A percentile compares a stretch with the other conserved stretches of the same genome.
Conservation (phyloP, 768 basidiomycete genomes). For the Rhodotorula babjevae region DNA sequence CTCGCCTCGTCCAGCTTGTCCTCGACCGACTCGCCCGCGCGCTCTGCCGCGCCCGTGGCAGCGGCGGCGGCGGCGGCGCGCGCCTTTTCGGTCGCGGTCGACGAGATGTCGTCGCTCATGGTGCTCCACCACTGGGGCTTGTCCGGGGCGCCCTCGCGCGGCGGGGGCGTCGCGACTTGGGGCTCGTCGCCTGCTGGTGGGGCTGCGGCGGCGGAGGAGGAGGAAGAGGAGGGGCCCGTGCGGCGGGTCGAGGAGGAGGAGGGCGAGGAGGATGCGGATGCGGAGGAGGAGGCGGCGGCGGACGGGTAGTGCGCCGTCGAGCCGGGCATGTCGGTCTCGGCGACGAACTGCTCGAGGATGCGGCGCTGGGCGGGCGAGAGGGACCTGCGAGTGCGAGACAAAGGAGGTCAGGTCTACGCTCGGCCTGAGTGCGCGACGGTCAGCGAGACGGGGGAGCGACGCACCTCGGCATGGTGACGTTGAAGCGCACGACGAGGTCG, state of each 20-base stretch:
- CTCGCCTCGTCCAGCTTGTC: conserved; percentile 1
- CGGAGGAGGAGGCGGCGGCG: neutral
- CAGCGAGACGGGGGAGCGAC: conserved; percentile 41
- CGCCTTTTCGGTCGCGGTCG: conserved; percentile 7
- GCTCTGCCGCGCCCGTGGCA: neutral
- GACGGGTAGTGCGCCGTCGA: conserved; percentile 18
- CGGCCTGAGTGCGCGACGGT: neutral
- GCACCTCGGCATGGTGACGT: conserved; percentile 82
- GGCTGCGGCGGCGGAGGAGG: neutral
- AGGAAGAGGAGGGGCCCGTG: neutral
- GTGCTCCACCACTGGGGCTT: conserved; percentile 33
- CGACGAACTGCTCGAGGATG: conserved; percentile 81
- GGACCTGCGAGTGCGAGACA: conserved; percentile 55
- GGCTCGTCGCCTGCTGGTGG: conserved; percentile 1
- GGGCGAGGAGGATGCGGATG: neutral
- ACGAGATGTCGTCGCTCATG: conserved; percentile 30
- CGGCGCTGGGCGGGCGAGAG: conserved; percentile 77
- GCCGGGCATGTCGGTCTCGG: conserved; percentile 54
- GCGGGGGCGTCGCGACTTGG: conserved; percentile 30
- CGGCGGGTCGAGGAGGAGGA: neutral
- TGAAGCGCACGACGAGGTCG: conserved; percentile 78
- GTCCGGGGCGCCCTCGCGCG: conserved; percentile 3
- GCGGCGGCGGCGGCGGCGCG: no score
- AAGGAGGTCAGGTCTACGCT: neutral
- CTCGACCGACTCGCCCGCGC: neutral